Percentiles rank a stretch among this genome's conserved stretches.
phyloP scores from a whole-genome alignment of 768 basidiomycete species.

The Sutorius australiensis region DNA sequence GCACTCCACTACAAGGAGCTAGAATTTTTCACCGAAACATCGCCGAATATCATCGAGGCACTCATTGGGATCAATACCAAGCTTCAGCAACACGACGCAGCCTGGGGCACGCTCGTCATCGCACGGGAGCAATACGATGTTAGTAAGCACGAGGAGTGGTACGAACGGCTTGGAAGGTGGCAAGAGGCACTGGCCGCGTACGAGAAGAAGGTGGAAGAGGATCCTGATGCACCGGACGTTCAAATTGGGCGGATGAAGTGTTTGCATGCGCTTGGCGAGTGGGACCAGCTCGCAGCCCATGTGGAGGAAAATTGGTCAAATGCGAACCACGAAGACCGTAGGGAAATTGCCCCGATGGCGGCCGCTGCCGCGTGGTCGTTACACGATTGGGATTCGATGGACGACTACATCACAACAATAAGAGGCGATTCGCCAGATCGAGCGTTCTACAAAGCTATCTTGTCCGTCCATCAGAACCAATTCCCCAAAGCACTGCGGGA shows the following conservation, averaged over 20 bases:
- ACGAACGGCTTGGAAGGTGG: slow-evolving; percentile 94
- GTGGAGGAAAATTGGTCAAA: slow-evolving; percentile 87
- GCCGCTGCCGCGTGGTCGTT: slow-evolving; percentile 97
- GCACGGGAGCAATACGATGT: slow-evolving; percentile 89
- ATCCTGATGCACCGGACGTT: slow-evolving; percentile 72
- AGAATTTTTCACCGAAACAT: slow-evolving; percentile 92
- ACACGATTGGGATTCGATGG: slow-evolving; percentile 98
- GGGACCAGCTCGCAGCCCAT: slow-evolving; percentile 84
- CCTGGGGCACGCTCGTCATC: slow-evolving; percentile 91
- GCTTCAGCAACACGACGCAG: slow-evolving; percentile 95
- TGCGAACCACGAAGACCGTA: slow-evolving; percentile 76
- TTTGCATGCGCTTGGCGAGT: slow-evolving; percentile 95
- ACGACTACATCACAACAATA: slow-evolving; percentile 93
- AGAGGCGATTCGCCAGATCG: slow-evolving; percentile 89
- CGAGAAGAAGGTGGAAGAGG: slow-evolving; percentile 70
- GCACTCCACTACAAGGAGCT: slow-evolving; percentile 98
- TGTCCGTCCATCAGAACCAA: slow-evolving; percentile 95
- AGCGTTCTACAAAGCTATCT: slow-evolving; percentile 93
- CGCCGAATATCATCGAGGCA: slow-evolving; percentile 86
- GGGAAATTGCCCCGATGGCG: slow-evolving; percentile 93
- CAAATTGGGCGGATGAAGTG: slow-evolving; percentile 93
- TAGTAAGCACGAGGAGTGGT: slow-evolving; percentile 96
- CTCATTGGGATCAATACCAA: slow-evolving; percentile 96
- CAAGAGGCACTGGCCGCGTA: slow-evolving; percentile 87
- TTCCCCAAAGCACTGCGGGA: slow-evolving; percentile 87